Conservation (phyloP, 257 asterid species). For the Perilla frutescens region DNA sequence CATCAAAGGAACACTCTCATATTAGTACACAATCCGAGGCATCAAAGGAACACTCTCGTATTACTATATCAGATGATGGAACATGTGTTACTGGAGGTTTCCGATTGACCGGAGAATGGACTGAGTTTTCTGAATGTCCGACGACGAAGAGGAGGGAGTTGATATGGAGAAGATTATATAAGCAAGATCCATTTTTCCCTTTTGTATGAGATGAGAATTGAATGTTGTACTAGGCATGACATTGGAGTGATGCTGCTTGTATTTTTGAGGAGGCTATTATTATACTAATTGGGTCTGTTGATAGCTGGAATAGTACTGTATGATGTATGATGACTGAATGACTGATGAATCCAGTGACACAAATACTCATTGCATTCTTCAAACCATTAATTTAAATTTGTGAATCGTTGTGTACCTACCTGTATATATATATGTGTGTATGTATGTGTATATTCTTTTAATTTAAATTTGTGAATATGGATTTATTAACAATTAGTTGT, state of each 20-base stretch:
- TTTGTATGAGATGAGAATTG: background rate
- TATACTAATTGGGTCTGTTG: background rate
- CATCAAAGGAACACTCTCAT: too few species aligned
- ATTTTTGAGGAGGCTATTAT: background rate
- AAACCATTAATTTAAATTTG: too few species aligned
- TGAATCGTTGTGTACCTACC: too few species aligned
- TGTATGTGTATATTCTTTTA: too few species aligned
- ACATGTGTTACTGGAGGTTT: too few species aligned
- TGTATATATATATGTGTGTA: too few species aligned
- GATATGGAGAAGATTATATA: background rate
- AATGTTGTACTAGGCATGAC: background rate
- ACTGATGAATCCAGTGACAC: background rate
- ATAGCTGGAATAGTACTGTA: background rate
- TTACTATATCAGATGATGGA: too few species aligned
- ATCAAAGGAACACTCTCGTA: too few species aligned
- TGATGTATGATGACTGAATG: background rate
- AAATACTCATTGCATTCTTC: too few species aligned
- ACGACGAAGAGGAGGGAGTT: background rate
- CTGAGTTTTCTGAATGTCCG: background rate
- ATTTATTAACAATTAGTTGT: too few species aligned
- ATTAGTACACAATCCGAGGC: too few species aligned
- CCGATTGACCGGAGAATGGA: constrained; percentile 7
- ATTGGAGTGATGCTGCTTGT: constrained; percentile 1
- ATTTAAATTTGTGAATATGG: too few species aligned
- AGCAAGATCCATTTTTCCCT: background rate